Conservation (phyloP, 176 grass and related monocot genomes). For the Raddia guianensis region DNA sequence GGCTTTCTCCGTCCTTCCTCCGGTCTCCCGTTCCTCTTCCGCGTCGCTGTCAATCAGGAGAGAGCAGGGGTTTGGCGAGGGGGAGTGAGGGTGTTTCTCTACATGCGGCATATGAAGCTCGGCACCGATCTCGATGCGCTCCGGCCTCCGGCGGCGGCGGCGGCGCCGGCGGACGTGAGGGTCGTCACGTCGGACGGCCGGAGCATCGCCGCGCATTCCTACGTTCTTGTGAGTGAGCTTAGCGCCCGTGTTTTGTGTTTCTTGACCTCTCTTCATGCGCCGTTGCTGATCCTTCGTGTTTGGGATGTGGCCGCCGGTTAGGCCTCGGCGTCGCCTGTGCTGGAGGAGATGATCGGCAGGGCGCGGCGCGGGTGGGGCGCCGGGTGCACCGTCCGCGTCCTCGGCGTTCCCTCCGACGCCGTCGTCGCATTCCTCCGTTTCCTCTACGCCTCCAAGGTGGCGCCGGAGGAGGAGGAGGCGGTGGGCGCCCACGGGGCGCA, state of each 20-base stretch:
- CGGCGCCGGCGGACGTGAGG: constrained; percentile 56
- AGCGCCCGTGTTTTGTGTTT: neutral
- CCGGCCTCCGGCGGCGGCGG: constrained; percentile 32
- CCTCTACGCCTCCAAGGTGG: constrained; percentile 54
- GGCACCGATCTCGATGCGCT: constrained; percentile 39
- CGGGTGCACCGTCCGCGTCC: constrained; percentile 54
- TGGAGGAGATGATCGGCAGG: constrained; percentile 70
- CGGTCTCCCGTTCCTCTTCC: neutral
- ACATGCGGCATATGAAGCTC: constrained; percentile 6
- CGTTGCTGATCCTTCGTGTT: neutral
- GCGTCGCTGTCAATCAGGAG: neutral
- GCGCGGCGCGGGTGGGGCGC: constrained; percentile 38
- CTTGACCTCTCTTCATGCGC: neutral
- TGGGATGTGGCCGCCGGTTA: neutral
- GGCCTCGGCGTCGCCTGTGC: constrained; percentile 75
- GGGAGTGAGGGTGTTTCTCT: neutral
- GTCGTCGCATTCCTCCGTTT: constrained; percentile 70
- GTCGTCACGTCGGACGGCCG: constrained; percentile 79
- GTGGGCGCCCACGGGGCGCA: constrained; percentile 54
- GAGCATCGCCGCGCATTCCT: constrained; percentile 72
- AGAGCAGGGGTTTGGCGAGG: neutral
- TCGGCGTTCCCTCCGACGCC: constrained; percentile 60
- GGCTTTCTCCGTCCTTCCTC: no score
- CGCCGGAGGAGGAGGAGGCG: constrained; percentile 36
- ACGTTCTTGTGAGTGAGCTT: constrained; percentile 59